Evolutionary conservation across 192 early-diverging fungal species (phyloP).

Genomic region (Entrophospora sp.): DNA sequence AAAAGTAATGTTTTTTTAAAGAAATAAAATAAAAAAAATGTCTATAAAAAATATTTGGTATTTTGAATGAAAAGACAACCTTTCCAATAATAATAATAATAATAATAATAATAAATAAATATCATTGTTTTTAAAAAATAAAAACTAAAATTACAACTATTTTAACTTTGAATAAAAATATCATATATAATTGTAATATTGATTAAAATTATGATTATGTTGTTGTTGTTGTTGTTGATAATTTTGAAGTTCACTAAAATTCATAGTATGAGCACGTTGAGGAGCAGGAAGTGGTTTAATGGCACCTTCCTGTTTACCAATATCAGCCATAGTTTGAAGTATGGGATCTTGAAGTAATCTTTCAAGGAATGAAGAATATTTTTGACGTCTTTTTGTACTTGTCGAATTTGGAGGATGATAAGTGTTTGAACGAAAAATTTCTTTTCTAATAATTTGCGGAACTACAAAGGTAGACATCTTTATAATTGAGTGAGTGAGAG

Average conservation of each 20-base stretch:
- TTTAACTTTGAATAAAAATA: slow-evolving; percentile 8
- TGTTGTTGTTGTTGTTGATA: neutral
- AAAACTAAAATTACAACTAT: too few relatives aligned
- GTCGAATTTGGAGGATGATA: neutral
- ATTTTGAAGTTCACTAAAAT: neutral
- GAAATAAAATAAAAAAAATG: too few relatives aligned
- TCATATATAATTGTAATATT: neutral
- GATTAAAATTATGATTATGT: neutral
- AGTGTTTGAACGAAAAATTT: neutral
- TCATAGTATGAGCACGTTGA: neutral
- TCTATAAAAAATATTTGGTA: too few relatives aligned
- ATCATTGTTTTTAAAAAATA: too few relatives aligned
- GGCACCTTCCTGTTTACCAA: slow-evolving; percentile 11
- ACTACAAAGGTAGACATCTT: neutral
- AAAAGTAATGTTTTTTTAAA: too few relatives aligned
- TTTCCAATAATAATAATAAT: too few relatives aligned
- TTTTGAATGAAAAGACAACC: too few relatives aligned
- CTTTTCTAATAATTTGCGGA: neutral
- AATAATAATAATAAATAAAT: too few relatives aligned
- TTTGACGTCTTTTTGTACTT: neutral
- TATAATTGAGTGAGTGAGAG: too few relatives aligned
- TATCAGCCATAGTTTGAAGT: slow-evolving; percentile 19
- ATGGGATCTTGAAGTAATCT: slow-evolving; percentile 13
- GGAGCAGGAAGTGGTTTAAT: slow-evolving; percentile 5
- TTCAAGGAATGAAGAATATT: neutral